Evolutionary conservation across 441 rosid species (phyloP).

Genomic region (Jatropha podagrica): DNA sequence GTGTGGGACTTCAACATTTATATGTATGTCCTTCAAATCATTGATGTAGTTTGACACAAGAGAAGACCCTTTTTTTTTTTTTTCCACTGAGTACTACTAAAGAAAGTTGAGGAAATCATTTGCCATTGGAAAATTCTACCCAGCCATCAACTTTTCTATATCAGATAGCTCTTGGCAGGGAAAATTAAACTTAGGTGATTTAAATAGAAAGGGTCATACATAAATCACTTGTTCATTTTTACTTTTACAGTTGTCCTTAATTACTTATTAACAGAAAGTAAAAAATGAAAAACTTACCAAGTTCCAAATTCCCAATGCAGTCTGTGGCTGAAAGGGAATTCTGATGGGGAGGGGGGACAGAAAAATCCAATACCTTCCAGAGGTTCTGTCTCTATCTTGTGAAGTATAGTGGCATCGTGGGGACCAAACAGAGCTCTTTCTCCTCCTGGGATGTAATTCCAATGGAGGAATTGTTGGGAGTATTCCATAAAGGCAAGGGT

Average conservation of each 20-base stretch:
- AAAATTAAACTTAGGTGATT: no score
- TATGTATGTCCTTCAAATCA: neutral
- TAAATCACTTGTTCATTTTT: no score
- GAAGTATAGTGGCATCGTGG: slow-evolving; percentile 29
- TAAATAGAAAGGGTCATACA: no score
- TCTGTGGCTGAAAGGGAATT: neutral
- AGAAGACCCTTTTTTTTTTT: neutral
- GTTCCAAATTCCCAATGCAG: slow-evolving; percentile 1
- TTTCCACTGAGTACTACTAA: slow-evolving; percentile 8
- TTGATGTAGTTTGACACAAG: slow-evolving; percentile 3
- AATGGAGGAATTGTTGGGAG: neutral
- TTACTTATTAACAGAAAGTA: no score
- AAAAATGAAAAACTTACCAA: neutral
- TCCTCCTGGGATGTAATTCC: no score
- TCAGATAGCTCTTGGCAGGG: no score
- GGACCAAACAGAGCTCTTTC: slow-evolving; percentile 28
- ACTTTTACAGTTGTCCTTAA: no score
- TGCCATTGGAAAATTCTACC: neutral
- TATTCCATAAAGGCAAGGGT: neutral
- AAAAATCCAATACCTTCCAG: slow-evolving; percentile 33
- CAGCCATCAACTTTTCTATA: neutral
- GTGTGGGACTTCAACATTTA: neutral
- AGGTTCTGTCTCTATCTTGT: slow-evolving; percentile 18
- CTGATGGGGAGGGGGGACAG: slow-evolving; percentile 35
- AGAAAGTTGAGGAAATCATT: slow-evolving; percentile 15